Evolutionary conservation across 2,329 filamentous ascomycete species (phyloP).

Genomic region (Teratosphaeriaceae sp.): DNA sequence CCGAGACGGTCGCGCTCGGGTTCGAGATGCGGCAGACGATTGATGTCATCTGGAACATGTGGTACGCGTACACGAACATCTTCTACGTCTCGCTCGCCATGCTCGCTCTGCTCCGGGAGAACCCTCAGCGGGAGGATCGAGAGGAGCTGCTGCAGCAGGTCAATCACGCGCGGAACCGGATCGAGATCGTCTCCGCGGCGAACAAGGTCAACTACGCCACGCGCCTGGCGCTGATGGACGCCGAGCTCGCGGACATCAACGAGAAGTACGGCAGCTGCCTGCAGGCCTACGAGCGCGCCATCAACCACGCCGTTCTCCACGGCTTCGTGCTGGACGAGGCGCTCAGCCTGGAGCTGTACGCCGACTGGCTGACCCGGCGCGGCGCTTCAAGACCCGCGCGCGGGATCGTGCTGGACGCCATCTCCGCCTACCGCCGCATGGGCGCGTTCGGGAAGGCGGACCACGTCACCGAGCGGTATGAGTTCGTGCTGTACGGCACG

Average conservation of each 20-base stretch:
- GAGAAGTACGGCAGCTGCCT: conserved; percentile 48
- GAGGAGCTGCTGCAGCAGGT: conserved; percentile 49
- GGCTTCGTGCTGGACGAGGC: conserved; percentile 65
- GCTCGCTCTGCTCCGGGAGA: conserved; percentile 32
- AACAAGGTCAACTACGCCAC: conserved; percentile 65
- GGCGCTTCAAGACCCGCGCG: conserved; percentile 62
- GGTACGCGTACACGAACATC: conserved; percentile 35
- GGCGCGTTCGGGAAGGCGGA: conserved; percentile 64
- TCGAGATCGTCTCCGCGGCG: conserved; percentile 57
- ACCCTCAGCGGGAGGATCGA: conserved; percentile 33
- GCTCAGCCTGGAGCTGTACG: conserved; percentile 66
- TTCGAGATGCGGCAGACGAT: conserved; percentile 34
- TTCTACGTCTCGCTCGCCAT: conserved; percentile 40
- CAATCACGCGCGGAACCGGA: conserved; percentile 50
- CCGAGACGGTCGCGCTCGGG: conserved; percentile 38
- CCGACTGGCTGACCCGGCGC: conserved; percentile 60
- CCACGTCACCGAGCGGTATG: conserved; percentile 61
- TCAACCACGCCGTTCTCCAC: conserved; percentile 65
- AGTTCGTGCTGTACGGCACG: conserved; percentile 58
- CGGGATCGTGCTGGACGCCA: conserved; percentile 60
- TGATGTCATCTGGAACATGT: conserved; percentile 34
- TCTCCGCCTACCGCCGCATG: conserved; percentile 61
- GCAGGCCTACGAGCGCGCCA: conserved; percentile 59
- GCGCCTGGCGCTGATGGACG: conserved; percentile 63
- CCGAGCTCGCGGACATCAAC: conserved; percentile 55